phyloP scores from a whole-genome alignment of 148 eudicot species.

The Linanthus parryae region DNA sequence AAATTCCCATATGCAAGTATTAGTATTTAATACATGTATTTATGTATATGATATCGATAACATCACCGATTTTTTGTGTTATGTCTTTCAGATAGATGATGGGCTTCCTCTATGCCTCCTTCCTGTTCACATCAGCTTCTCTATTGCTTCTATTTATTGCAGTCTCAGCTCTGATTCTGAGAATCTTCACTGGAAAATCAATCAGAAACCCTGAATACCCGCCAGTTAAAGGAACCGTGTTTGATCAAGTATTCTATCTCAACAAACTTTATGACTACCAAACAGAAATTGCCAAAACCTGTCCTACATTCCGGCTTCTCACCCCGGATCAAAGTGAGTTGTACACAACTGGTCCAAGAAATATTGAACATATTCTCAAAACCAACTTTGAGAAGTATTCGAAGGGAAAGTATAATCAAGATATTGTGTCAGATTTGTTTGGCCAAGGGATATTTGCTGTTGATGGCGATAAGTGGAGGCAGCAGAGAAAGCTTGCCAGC shows the following conservation, averaged over 20 bases:
- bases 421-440: constrained; percentile 43
- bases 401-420: constrained; percentile 38
- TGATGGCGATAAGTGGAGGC: constrained; percentile 59
- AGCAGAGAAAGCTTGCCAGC: constrained; percentile 71
- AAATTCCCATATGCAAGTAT: too few species aligned
- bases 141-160: background rate
- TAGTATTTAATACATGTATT: too few species aligned
- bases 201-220: background rate
- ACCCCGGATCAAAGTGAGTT: constrained; percentile 45
- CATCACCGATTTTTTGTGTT: too few species aligned
- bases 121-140: background rate
- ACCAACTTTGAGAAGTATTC: constrained; percentile 51
- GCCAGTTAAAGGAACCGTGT: constrained; percentile 1
- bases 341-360: constrained; percentile 59
- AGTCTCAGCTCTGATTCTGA: constrained; percentile 3
- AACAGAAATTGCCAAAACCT: constrained; percentile 20
- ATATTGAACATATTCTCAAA: constrained; percentile 66
- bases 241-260: background rate
- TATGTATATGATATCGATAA: too few species aligned
- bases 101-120: background rate
- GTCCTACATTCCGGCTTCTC: constrained; percentile 54
- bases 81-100: too few species aligned
- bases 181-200: background rate
- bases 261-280: constrained; percentile 6
- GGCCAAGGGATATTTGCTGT: constrained; percentile 73